Evolutionary conservation across 805 yeast species (phyloP).

Genomic region (Yamadazyma sp.): DNA sequence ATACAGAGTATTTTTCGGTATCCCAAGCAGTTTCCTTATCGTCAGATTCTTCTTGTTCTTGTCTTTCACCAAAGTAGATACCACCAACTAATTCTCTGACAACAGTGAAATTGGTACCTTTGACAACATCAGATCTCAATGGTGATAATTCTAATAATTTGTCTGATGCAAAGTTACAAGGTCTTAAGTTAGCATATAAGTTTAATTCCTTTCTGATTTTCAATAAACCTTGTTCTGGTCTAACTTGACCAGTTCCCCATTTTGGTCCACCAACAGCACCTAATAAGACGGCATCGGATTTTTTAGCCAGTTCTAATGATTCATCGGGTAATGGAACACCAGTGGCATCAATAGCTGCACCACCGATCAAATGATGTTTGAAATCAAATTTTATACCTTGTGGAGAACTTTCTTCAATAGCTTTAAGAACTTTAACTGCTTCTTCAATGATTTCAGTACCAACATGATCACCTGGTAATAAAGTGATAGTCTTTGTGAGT

Average conservation of each 20-base stretch:
- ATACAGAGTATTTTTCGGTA: constrained; percentile 86
- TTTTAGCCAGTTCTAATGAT: constrained; percentile 77
- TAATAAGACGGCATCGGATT: constrained; percentile 89
- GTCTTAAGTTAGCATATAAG: constrained; percentile 94
- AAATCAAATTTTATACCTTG: constrained; percentile 62
- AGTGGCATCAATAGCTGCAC: constrained; percentile 97
- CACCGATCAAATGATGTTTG: constrained; percentile 87
- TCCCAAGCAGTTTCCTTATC: constrained; percentile 79
- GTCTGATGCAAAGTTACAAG: constrained; percentile 90
- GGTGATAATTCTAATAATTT: constrained; percentile 84
- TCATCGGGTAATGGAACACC: constrained; percentile 89
- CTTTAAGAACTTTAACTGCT: constrained; percentile 86
- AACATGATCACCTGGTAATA: constrained; percentile 95
- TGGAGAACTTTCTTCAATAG: constrained; percentile 56
- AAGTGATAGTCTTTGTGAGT: constrained; percentile 64
- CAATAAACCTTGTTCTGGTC: constrained; percentile 96
- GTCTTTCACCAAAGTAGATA: constrained; percentile 93
- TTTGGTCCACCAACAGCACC: constrained; percentile 99
- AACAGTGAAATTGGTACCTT: constrained; percentile 88
- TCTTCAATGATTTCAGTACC: constrained; percentile 88
- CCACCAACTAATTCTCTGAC: constrained; percentile 98
- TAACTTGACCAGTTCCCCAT: constrained; percentile 95
- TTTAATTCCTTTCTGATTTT: constrained; percentile 92
- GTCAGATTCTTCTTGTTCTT: constrained; percentile 77
- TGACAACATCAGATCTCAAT: constrained; percentile 76